Base-by-base conservation (phyloP, 176 grass and related monocot species). In the Poa pratensis region DNA sequence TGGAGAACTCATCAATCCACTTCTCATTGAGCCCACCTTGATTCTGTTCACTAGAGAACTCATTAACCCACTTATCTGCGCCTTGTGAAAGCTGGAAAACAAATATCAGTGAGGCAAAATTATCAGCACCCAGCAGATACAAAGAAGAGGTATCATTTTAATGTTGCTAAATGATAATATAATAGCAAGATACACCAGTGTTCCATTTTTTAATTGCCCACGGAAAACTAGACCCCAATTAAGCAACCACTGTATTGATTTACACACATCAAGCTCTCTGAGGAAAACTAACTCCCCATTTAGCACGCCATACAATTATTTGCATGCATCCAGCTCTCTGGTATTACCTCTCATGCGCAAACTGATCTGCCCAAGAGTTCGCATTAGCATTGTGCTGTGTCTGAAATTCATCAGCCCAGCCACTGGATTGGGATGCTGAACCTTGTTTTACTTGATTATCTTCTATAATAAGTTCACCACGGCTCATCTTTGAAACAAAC, bases 401-500 rank as follows among this genome's bases (percentile, higher is more conserved):
- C 92, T 94, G 93, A 92, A 89, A 99, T 87, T 96, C 96, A 91
- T 92, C 83, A 89, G 90, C 91, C 96, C 96, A 99, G 88, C 88
- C 86, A 90, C 77, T 83, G 86, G 87, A 85, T 85, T 90, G 80
- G 59, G 90, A 90, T 71, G 77, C 60, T 87, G 87, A 96, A 81
- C 89, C 93, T 55, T 94, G 90, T 92, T 96, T 99, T 86, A 96
- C 89, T 94, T 96, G 88, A 88, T 99, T 96, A 83, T 99, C 96
- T 88, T 99, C 91, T 90, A 99, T 87, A 82, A 99, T 94, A 76
- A 99, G 86, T 65, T 99, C 93, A 83, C 93, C 96, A 63, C 91
- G 91, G 84, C 96, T 99, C 93, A 99, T 99, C 83, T 99, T 99
- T 85, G 96, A 94, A 88, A 96, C 86, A 88, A 96, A 99, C 84